phyloP scores from a whole-genome alignment of 2,329 filamentous ascomycete genomes.

The Microdochium paspali region DNA sequence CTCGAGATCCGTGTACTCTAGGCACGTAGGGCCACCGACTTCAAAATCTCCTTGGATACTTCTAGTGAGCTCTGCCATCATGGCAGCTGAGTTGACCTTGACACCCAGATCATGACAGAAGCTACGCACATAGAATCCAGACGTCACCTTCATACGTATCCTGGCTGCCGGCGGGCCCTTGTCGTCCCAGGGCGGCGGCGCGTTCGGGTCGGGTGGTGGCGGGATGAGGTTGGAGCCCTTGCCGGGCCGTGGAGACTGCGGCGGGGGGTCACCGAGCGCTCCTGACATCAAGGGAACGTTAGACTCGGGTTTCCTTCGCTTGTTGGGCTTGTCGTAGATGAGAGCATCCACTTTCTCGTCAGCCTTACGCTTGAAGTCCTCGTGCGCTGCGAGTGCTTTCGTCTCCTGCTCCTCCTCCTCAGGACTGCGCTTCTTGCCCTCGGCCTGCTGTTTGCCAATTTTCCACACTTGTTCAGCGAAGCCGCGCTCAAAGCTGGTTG shows the following conservation, averaged over 20 bases:
- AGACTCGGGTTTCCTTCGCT: slow-evolving; percentile 24
- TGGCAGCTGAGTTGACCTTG: slow-evolving; percentile 68
- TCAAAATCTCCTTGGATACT: slow-evolving; percentile 75
- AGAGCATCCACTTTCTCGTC: slow-evolving; percentile 48
- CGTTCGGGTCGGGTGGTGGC: slow-evolving; percentile 31
- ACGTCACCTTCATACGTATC: slow-evolving; percentile 86
- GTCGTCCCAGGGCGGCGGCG: slow-evolving; percentile 47
- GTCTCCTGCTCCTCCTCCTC: slow-evolving; percentile 47
- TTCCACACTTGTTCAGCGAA: slow-evolving; percentile 66
- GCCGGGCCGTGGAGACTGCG: slow-evolving; percentile 25
- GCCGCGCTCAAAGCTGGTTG: slow-evolving; percentile 62
- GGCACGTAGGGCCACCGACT: slow-evolving; percentile 58
- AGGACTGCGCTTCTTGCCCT: slow-evolving; percentile 36
- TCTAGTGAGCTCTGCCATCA: slow-evolving; percentile 80
- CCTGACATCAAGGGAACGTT: slow-evolving; percentile 46
- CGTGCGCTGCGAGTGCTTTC: slow-evolving; percentile 44
- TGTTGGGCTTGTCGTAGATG: slow-evolving; percentile 38
- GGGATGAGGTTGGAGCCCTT: slow-evolving; percentile 46
- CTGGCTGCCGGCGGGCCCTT: slow-evolving; percentile 66
- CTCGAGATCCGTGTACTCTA: slow-evolving; percentile 69
- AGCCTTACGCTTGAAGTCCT: slow-evolving; percentile 47
- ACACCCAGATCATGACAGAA: slow-evolving; percentile 86
- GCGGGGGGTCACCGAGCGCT: slow-evolving; percentile 41
- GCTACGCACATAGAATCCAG: slow-evolving; percentile 92
- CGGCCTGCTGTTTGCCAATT: slow-evolving; percentile 46